These are phyloP conservation scores for Entomortierella chlamydospora DNA, from an alignment of 192 early-diverging fungal species.

Conservation along the genomic window DNA sequence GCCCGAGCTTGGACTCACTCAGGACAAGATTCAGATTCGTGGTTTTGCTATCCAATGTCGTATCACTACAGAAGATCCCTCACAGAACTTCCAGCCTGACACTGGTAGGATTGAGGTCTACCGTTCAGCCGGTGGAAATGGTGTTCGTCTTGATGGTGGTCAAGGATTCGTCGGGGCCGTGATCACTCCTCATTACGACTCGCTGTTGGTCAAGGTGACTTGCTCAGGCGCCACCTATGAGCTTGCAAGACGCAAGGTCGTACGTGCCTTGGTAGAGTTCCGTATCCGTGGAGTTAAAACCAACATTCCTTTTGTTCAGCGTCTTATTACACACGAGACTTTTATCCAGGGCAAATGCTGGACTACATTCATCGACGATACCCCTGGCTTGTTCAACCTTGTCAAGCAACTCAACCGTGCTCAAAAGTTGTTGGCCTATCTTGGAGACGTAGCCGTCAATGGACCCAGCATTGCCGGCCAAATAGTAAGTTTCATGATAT, in stretches of 20 bases:
- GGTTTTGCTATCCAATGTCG: conserved; percentile 97
- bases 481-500: conserved; percentile 54
- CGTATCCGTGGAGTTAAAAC: conserved; percentile 97
- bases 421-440: conserved; percentile 87
- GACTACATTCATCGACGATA: conserved; percentile 99
- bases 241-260: conserved; percentile 88
- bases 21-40: conserved; percentile 82
- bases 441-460: conserved; percentile 94
- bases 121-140: conserved; percentile 88
- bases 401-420: conserved; percentile 86
- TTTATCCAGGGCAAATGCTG: conserved; percentile 89
- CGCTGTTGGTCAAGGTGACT: conserved; percentile 91
- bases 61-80: conserved; percentile 95
- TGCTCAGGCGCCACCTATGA: conserved; percentile 91
- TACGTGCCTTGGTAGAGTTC: conserved; percentile 93
- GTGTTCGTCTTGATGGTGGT: conserved; percentile 90
- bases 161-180: conserved; percentile 91
- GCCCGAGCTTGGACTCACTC: conserved; percentile 80
- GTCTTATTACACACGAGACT: conserved; percentile 83
- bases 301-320: conserved; percentile 94
- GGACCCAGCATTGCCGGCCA: conserved; percentile 93
- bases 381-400: conserved; percentile 89
- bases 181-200: conserved; percentile 97
- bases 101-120: conserved; percentile 96
- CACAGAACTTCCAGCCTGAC: conserved; percentile 95